Evolutionary conservation across 148 eudicot genomes (phyloP), one percentile per base, ranked within the genome.

Genomic region (Chenopodium formosanum): DNA sequence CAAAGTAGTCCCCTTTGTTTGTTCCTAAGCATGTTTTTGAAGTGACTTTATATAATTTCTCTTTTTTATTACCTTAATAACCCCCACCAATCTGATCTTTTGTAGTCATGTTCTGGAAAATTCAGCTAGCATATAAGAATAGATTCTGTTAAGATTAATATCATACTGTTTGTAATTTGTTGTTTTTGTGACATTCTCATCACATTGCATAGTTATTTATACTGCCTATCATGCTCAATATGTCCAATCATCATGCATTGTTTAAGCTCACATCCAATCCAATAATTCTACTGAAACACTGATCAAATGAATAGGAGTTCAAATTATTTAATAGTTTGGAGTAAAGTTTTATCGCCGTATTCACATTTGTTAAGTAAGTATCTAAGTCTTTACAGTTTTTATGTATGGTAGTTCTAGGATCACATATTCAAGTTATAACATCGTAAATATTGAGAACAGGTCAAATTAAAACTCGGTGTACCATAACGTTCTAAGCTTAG

Each of bases 201-300:
- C 4, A 40, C 44, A 40, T 40, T 40, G 44, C 44, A 40, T 40
- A 40, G 44, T 40, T 40, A 40, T 5, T 4, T 40, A 6, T 73
- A 58, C 2, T 70, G 2, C 48, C 74, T 4, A 19, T 37, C 74
- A 40, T 12, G 12, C 46, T 46, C 11, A 70, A 70, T 13, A 70
- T 70, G 73, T 70, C 74, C 23, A 17, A 70, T 73, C 56, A 73
- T 46, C 44, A 40, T 40, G 44, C 44, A 40, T 40, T 40, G 44
- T 40, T 40, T 40, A 37, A 70, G 73, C 73, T 70, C 73, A 70
- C 40, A 34, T 70, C 22, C 9, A 70, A 37, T 70, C 47, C 73
- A 37, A 70, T 70, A 32, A 70, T 34, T 40, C 44, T 40, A 32
- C 25, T 70, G 50, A 70, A 16, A 27, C 11, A 19, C 16, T 70